phyloP scores from a whole-genome alignment of 73 alveolate species.

The Blepharisma japonicum region DNA sequence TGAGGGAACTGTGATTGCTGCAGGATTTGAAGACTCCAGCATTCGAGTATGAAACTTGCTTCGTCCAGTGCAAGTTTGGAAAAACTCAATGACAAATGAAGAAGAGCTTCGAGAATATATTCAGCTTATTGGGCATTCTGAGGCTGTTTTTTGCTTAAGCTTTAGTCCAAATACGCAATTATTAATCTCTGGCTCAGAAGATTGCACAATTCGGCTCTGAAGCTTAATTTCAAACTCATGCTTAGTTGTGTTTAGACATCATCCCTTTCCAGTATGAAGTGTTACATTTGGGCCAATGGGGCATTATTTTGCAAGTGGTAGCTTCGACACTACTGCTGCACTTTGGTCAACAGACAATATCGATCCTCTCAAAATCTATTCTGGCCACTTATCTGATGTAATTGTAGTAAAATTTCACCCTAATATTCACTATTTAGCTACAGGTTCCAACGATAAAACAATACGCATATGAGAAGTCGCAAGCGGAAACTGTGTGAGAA shows the following conservation, averaged over 20 bases:
- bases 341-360: conserved; percentile 72
- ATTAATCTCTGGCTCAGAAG: conserved; percentile 76
- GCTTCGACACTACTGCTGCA: conserved; percentile 78
- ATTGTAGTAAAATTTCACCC: conserved; percentile 85
- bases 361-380: conserved; percentile 71
- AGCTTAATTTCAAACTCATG: conserved; percentile 57
- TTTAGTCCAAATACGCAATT: conserved; percentile 66
- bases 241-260: conserved; percentile 64
- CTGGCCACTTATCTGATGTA: conserved; percentile 87
- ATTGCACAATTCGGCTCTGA: conserved; percentile 84
- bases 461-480: conserved; percentile 69
- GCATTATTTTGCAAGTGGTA: conserved; percentile 83
- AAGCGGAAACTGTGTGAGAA: conserved; percentile 84
- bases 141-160: conserved; percentile 75
- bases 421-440: conserved; percentile 79
- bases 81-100: too few species aligned
- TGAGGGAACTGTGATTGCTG: conserved; percentile 33
- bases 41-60: conserved; percentile 17
- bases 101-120: not conserved
- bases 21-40: conserved; percentile 35
- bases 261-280: conserved; percentile 80
- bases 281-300: conserved; percentile 86
- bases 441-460: conserved; percentile 89
- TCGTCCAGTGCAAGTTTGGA: too few species aligned
- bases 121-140: conserved; percentile 70